Evolutionary conservation across 2,329 filamentous ascomycete genomes (phyloP).

Genomic region (Arthrinium puccinioides): DNA sequence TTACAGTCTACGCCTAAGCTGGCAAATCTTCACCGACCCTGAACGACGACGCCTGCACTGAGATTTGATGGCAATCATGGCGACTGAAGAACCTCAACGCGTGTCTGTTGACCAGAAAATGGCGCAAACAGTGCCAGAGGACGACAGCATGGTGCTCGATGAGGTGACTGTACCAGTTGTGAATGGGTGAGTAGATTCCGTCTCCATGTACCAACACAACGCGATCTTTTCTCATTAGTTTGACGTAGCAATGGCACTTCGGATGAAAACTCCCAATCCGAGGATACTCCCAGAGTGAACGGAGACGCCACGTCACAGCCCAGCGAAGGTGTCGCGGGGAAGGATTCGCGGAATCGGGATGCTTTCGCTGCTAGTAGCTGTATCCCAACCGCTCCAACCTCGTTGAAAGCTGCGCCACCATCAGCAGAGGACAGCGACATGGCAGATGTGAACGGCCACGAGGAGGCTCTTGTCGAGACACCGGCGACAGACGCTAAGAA

Average conservation of each 20-base stretch:
- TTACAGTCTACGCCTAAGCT: no score
- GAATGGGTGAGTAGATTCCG: slow-evolving; percentile 48
- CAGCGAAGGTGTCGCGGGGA: slow-evolving; percentile 1
- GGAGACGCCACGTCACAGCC: slow-evolving; percentile 11
- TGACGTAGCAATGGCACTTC: slow-evolving; percentile 12
- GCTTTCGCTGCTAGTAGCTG: slow-evolving; percentile 15
- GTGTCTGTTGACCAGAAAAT: slow-evolving; percentile 15
- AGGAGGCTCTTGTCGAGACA: slow-evolving; percentile 6
- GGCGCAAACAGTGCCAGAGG: slow-evolving; percentile 7
- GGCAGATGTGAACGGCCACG: slow-evolving; percentile 11
- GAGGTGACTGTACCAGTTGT: slow-evolving; percentile 28
- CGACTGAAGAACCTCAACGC: slow-evolving; percentile 21
- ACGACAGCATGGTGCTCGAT: slow-evolving; percentile 44
- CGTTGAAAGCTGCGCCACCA: no score
- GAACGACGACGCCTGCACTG: background rate
- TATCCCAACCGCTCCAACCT: no score
- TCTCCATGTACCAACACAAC: background rate
- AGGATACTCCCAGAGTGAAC: slow-evolving; percentile 13
- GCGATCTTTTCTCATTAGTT: background rate
- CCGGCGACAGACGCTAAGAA: background rate
- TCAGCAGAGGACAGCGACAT: slow-evolving; percentile 11
- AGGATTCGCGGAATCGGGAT: slow-evolving; percentile 12
- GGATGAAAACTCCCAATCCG: slow-evolving; percentile 10
- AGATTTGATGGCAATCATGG: slow-evolving; percentile 21
- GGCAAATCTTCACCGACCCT: background rate